Conservation (phyloP, 352 stramenopile species). For the Phytophthora sp. region DNA sequence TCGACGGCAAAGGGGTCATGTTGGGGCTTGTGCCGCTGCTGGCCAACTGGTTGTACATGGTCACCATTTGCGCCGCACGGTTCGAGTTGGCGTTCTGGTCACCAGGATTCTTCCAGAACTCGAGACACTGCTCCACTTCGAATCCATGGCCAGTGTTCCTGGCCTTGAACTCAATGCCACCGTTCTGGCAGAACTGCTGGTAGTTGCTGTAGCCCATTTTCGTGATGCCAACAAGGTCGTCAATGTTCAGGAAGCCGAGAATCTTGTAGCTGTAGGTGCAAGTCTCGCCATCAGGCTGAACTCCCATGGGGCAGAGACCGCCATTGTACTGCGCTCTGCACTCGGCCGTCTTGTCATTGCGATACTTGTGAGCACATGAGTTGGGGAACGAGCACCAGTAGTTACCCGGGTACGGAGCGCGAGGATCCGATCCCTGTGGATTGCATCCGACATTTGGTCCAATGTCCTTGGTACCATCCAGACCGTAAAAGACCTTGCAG, state of each 20-base stretch:
- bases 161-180: conserved; percentile 53
- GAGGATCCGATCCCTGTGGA: conserved; percentile 42
- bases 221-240: conserved; percentile 66
- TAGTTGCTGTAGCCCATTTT: conserved; percentile 52
- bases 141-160: conserved; percentile 36
- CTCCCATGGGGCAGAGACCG: conserved; percentile 46
- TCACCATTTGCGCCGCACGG: conserved; percentile 32
- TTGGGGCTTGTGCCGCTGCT: conserved; percentile 38
- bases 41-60: conserved; percentile 44
- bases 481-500: conserved; percentile 36
- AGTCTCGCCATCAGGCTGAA: conserved; percentile 47
- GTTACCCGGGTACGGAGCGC: conserved; percentile 53
- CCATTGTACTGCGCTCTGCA: conserved; percentile 33
- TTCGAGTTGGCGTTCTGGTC: conserved; percentile 43
- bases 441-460: conserved; percentile 64
- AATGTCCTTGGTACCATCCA: conserved; percentile 47
- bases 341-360: conserved; percentile 29
- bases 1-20: conserved; percentile 54
- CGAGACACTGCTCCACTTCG: conserved; percentile 32
- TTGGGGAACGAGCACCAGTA: conserved; percentile 80
- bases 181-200: conserved; percentile 50
- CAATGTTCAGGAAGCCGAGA: conserved; percentile 51
- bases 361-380: conserved; percentile 52
- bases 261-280: conserved; percentile 56
- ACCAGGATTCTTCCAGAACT: conserved; percentile 57